A percentile compares a stretch with the other conserved stretches of the same genome.
These are phyloP conservation scores for Stenogyne calaminthoides DNA, from an alignment of 305 asterid genomes.

Conservation along the genomic window DNA sequence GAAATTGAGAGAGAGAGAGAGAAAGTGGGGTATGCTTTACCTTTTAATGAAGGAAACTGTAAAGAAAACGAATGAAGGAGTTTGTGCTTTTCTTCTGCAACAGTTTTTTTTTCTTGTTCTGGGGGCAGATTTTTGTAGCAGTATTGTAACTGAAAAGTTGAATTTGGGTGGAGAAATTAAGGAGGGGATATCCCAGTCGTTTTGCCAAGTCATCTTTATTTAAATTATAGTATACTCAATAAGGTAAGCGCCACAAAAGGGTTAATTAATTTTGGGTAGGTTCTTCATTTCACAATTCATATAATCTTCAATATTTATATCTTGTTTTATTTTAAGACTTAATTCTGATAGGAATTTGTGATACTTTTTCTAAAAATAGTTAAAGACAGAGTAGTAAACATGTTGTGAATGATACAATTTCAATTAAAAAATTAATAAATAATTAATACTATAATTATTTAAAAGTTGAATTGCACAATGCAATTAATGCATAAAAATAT, in stretches of 20 bases:
- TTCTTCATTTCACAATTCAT: too few species aligned
- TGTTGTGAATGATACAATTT: too few species aligned
- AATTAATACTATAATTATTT: too few species aligned
- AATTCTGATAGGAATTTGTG: too few species aligned
- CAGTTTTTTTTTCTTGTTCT: conserved; percentile 18
- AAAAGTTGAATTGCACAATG: too few species aligned
- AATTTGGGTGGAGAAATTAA: conserved; percentile 9
- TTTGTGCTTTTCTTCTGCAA: conserved; percentile 48
- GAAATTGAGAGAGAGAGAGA: conserved; percentile 8
- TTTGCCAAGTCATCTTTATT: conserved; percentile 27
- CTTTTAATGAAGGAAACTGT: conserved; percentile 42
- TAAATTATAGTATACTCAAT: conserved; percentile 4
- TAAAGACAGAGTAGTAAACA: too few species aligned
- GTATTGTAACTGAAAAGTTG: conserved; percentile 43
- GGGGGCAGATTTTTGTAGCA: background rate
- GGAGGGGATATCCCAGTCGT: conserved; percentile 30
- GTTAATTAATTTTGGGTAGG: too few species aligned
- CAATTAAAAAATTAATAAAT: too few species aligned
- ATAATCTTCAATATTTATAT: too few species aligned
- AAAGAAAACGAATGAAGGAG: background rate
- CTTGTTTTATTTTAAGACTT: too few species aligned
- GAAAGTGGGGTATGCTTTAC: conserved; percentile 43
- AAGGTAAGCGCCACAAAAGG: conserved; percentile 8
- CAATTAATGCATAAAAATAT: too few species aligned
- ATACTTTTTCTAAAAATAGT: too few species aligned